Base-by-base conservation (phyloP, 2,329 filamentous ascomycete species). In the Dissoconium aciculare region DNA sequence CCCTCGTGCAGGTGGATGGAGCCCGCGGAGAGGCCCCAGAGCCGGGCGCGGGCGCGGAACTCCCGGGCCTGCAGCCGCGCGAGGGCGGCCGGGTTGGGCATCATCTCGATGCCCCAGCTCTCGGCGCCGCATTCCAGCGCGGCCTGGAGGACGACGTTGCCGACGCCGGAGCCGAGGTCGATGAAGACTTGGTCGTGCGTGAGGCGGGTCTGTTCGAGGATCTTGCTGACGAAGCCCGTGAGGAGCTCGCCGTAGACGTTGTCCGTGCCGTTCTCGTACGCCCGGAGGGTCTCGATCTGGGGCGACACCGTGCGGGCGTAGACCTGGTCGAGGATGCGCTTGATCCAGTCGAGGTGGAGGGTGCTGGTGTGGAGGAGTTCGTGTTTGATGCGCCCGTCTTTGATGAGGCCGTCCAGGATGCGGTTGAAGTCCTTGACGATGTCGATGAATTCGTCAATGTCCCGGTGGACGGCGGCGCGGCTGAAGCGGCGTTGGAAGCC, bases 41-140 rank as follows among this genome's bases (percentile, higher is more conserved):
- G 71, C 28, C 75, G 73, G 46, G 83, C 87, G 19, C 89, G 72
- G n/a, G 80, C 74, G 34, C 67, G 64, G 45, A 98, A 93, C 54
- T 98, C 89, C 19, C 68, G 66, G 41, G 78, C 69, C 55, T 95
- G 89, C 15, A 74, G 67, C 15, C 78, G 72, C 5, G 83, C 89
- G 17, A 93, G 69, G 33, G 76, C 74, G 59, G 78, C 85, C 2
- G 85, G 82, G 38, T 89, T 91, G 34, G 78, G 69, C 83, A 94
- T 92, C 67, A 91, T 82, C 56, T 98, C 89, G 47, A 87, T 93
- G 15, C 89, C 89, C 77, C 84, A 94, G 55, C 79, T 87, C 52
- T 93, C 83, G 53, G 84, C 93, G 11, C 89, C 89, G 31, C 87
- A 74, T 54, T 98, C 82, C 12, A 98, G 68, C 0, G 89, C 89